These are phyloP conservation scores for Plasmodium sp. DNA, from an alignment of 169 alveolate species.

Conservation along the genomic window DNA sequence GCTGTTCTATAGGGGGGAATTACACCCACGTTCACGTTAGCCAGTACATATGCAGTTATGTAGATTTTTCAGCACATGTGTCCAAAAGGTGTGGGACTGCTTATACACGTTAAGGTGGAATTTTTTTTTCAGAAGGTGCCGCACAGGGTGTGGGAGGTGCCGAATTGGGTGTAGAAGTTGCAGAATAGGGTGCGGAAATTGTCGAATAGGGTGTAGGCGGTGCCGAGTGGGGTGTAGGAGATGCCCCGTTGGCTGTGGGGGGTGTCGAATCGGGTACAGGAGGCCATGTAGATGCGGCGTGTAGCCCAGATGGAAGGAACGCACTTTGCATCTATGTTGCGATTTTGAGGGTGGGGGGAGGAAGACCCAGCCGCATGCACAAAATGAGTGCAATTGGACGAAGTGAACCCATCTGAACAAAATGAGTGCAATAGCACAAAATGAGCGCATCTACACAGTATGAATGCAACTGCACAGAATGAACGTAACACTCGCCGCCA, in stretches of 20 bases:
- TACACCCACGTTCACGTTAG: background rate
- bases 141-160: conserved; percentile 2
- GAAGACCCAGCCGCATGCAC: background rate
- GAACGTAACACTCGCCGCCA: background rate
- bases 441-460: background rate
- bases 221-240: conserved; percentile 15
- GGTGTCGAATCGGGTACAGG: background rate
- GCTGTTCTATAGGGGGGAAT: background rate
- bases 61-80: conserved; percentile 5
- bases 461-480: too few species aligned
- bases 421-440: background rate
- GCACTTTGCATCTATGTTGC: background rate
- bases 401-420: too few species aligned
- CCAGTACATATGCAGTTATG: conserved; percentile 21
- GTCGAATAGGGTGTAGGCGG: conserved; percentile 5
- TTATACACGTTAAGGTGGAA: background rate
- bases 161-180: conserved; percentile 21
- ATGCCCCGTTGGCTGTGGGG: conserved; percentile 6
- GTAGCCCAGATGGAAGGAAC: background rate
- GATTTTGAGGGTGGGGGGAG: background rate
- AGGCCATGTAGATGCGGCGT: background rate
- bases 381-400: too few species aligned
- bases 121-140: conserved; percentile 7
- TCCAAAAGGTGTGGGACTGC: conserved; percentile 1
- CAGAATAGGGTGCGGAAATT: conserved; percentile 4